These are phyloP conservation scores for Hirsutella thompsonii DNA, from an alignment of 2,329 filamentous ascomycete genomes.

Conservation along the genomic window DNA sequence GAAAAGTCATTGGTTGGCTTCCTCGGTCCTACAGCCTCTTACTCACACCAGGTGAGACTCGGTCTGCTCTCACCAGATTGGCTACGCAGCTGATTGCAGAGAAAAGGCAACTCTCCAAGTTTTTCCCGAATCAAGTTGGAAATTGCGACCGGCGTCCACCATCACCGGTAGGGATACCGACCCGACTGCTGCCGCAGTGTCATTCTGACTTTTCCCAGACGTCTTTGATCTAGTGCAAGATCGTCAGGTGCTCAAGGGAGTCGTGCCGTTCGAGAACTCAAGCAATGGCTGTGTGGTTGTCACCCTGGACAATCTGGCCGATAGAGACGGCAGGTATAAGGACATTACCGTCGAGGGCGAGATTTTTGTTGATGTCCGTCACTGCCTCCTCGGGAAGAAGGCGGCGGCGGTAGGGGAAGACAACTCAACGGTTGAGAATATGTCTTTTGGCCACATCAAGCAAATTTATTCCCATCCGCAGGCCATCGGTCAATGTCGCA, in stretches of 20 bases:
- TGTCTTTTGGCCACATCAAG: conserved; percentile 47
- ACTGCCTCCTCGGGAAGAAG: conserved; percentile 61
- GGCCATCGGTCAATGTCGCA: conserved; percentile 81
- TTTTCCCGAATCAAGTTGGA: conserved; percentile 34
- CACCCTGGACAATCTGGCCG: conserved; percentile 79
- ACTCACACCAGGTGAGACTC: conserved; percentile 33
- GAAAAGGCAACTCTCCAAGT: conserved; percentile 30
- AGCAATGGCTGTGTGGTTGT: conserved; percentile 87
- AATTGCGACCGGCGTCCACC: conserved; percentile 35
- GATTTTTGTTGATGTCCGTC: conserved; percentile 75
- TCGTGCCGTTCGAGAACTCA: conserved; percentile 92
- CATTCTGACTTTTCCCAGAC: conserved; percentile 31
- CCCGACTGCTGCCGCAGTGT: not conserved
- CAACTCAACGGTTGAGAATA: conserved; percentile 10
- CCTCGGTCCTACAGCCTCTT: conserved; percentile 35
- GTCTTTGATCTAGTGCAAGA: conserved; percentile 70
- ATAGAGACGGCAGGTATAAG: conserved; percentile 49
- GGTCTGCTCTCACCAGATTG: not conserved
- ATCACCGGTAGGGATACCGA: conserved; percentile 29
- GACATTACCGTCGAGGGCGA: conserved; percentile 71
- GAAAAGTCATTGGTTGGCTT: conserved; percentile 32
- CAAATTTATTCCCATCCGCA: conserved; percentile 89
- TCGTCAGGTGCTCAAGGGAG: conserved; percentile 52
- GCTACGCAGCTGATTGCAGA: conserved; percentile 6
- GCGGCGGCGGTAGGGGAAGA: conserved; percentile 2